Conservation (phyloP, 179 eudicot genomes). For the Beta macrorhiza region DNA sequence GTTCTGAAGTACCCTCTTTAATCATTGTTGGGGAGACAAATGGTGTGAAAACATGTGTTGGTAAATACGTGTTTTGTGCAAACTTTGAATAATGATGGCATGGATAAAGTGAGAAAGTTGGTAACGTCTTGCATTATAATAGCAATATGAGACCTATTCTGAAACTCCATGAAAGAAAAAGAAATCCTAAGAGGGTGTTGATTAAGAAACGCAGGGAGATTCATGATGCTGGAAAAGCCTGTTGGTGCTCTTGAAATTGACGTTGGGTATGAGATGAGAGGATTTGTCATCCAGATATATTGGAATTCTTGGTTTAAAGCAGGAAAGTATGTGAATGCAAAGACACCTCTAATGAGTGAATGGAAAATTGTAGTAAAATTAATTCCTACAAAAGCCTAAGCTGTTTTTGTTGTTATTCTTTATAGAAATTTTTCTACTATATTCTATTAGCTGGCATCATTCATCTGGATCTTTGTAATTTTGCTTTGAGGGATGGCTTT, state of each 20-base stretch:
- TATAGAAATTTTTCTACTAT: no score
- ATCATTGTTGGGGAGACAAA: not conserved
- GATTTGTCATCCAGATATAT: not conserved
- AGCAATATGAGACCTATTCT: not conserved
- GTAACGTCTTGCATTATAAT: not conserved
- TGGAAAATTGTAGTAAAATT: no score
- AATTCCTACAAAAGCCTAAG: no score
- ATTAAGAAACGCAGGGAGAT: not conserved
- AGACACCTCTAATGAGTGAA: not conserved
- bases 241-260: not conserved
- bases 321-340: not conserved
- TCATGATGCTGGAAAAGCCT: not conserved
- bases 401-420: no score
- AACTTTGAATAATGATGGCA: not conserved
- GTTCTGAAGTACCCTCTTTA: not conserved
- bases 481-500: no score
- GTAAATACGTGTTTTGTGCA: not conserved
- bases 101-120: not conserved
- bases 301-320: not conserved
- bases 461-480: no score
- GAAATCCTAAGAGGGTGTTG: not conserved
- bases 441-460: no score
- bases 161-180: not conserved
- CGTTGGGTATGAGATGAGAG: not conserved
- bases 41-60: not conserved